phyloP scores from a whole-genome alignment of 805 yeast genomes.

The Teunomyces tritomae region DNA sequence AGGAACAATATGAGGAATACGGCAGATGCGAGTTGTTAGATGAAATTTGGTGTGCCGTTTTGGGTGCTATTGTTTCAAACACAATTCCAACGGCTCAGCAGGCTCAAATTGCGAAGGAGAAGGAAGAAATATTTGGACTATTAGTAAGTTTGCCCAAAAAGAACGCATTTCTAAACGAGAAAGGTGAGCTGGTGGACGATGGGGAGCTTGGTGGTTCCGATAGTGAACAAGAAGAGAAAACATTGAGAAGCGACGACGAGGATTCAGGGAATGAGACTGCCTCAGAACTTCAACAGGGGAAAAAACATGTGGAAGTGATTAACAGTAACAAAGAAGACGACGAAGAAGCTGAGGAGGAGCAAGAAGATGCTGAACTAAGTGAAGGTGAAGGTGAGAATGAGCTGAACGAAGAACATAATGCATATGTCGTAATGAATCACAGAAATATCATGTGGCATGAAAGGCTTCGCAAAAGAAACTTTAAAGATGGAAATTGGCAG shows the following conservation, averaged over 20 bases:
- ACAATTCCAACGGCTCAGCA: constrained; percentile 24
- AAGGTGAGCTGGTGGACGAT: constrained; percentile 24
- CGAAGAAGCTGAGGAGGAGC: constrained; percentile 22
- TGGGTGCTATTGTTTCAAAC: constrained; percentile 53
- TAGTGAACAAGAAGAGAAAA: constrained; percentile 18
- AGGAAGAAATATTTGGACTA: constrained; percentile 30
- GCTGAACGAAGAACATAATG: constrained; percentile 35
- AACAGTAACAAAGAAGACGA: constrained; percentile 7
- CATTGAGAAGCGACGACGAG: constrained; percentile 21
- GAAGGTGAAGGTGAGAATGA: constrained; percentile 22
- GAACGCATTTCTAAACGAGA: constrained; percentile 19
- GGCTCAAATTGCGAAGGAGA: constrained; percentile 34
- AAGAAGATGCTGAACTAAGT: constrained; percentile 9
- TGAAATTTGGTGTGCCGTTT: constrained; percentile 66
- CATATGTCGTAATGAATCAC: constrained; percentile 50
- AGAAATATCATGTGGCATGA: constrained; percentile 74
- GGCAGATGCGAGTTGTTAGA: constrained; percentile 53
- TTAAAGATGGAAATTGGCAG: constrained; percentile 85
- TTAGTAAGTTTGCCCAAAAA: constrained; percentile 31
- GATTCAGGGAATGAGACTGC: constrained; percentile 16
- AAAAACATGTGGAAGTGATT: neutral
- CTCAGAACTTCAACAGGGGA: constrained; percentile 14
- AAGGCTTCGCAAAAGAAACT: constrained; percentile 67
- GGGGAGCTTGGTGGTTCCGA: constrained; percentile 22
- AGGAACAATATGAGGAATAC: constrained; percentile 34